Conservation (phyloP, 139 green algal species). For the Pseudopediastrum boryanum region DNA sequence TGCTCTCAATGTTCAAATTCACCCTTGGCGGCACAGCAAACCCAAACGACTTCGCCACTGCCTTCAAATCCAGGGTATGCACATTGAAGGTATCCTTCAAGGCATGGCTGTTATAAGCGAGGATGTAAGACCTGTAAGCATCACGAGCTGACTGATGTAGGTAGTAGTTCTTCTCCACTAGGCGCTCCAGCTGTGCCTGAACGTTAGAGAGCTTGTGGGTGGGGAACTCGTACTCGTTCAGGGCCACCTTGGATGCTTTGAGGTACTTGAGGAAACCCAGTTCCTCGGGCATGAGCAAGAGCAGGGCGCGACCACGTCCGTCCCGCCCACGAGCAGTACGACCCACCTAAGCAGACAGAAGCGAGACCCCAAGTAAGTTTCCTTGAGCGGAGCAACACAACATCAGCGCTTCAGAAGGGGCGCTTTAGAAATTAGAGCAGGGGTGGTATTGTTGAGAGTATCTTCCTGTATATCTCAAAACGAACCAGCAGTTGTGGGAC, state of each 20-base stretch:
- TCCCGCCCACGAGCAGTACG: constrained; percentile 89
- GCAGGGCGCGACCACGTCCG: constrained; percentile 87
- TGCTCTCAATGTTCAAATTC: constrained; percentile 91
- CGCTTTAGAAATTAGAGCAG: too few species aligned
- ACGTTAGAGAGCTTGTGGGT: constrained; percentile 95
- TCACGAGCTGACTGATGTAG: constrained; percentile 87
- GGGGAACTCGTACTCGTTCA: constrained; percentile 99
- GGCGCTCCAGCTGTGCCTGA: constrained; percentile 94
- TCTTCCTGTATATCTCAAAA: too few species aligned
- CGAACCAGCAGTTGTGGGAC: too few species aligned
- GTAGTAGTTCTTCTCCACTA: constrained; percentile 99
- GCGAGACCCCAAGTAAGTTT: too few species aligned
- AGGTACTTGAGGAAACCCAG: constrained; percentile 93
- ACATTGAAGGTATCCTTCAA: constrained; percentile 99
- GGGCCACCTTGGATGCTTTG: constrained; percentile 73
- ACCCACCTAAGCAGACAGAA: constrained; percentile 63
- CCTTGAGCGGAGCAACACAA: too few species aligned
- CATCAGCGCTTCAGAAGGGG: too few species aligned
- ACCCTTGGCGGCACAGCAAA: constrained; percentile 89
- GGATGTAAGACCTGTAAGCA: constrained; percentile 85
- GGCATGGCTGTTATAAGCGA: constrained; percentile 96
- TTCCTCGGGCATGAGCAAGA: constrained; percentile 97
- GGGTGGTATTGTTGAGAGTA: too few species aligned
- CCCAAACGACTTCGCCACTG: constrained; percentile 92
- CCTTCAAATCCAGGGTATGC: constrained; percentile 90